Percentiles rank a stretch among this genome's conserved stretches.
Conservation (phyloP, 306 rosid genomes). For the Quercus cerris region DNA sequence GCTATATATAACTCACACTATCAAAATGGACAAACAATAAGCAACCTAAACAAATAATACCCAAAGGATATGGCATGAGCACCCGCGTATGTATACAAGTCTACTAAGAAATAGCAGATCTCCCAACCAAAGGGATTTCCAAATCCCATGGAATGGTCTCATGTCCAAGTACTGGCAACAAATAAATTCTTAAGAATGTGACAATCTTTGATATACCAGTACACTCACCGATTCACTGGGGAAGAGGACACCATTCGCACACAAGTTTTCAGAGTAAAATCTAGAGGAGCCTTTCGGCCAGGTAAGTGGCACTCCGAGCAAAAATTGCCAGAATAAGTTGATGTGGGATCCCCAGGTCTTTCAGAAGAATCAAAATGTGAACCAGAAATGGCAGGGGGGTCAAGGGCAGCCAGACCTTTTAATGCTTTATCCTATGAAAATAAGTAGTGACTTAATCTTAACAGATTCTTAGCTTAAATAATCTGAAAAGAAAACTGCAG, state of each 20-base stretch:
- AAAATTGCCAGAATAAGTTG: slow-evolving; percentile 39
- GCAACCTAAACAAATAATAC: not conserved
- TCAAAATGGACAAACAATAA: slow-evolving; percentile 13
- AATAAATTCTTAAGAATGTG: not conserved
- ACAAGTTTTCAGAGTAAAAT: slow-evolving; percentile 82
- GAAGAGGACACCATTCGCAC: slow-evolving; percentile 65
- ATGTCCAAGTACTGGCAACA: not conserved
- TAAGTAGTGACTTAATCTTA: slow-evolving; percentile 6
- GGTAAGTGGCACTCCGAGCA: slow-evolving; percentile 43
- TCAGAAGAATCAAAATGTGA: slow-evolving; percentile 39
- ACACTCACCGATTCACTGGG: slow-evolving; percentile 58
- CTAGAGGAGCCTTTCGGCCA: slow-evolving; percentile 78
- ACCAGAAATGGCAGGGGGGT: slow-evolving; percentile 31
- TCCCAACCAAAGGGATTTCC: not conserved
- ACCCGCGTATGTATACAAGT: not conserved
- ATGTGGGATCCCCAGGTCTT: slow-evolving; percentile 32
- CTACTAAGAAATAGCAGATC: not conserved
- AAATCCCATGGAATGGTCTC: not conserved
- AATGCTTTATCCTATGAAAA: slow-evolving; percentile 74
- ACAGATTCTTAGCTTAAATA: not conserved
- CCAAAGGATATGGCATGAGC: not conserved
- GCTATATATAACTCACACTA: slow-evolving; percentile 5
- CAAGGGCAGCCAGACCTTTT: slow-evolving; percentile 63
- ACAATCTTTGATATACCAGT: not conserved
- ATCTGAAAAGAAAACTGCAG: slow-evolving; percentile 1